These are phyloP conservation scores for Microbotryomycetes sp. DNA, from an alignment of 1,284 basidiomycete genomes.

Conservation along the genomic window DNA sequence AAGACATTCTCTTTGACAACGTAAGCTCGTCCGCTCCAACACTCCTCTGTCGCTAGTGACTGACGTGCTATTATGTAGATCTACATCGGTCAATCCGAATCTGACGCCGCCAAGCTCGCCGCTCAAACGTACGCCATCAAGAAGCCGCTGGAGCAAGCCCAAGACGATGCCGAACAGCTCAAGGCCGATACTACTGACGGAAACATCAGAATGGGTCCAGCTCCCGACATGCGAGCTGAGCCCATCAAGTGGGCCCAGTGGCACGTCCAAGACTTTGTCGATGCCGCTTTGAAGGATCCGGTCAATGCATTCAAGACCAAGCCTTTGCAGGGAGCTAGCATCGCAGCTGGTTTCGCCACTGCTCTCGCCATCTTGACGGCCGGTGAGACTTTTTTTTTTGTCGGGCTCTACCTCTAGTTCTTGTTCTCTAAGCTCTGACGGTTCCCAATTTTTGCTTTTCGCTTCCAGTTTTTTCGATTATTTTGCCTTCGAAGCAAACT, in stretches of 20 bases:
- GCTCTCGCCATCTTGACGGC: slow-evolving; percentile 74
- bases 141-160: slow-evolving; percentile 46
- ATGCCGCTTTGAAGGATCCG: slow-evolving; percentile 63
- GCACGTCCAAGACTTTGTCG: slow-evolving; percentile 65
- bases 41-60: neutral
- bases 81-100: slow-evolving; percentile 78
- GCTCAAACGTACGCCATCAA: slow-evolving; percentile 79
- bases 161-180: slow-evolving; percentile 43
- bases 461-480: slow-evolving; percentile 16
- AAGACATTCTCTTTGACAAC: slow-evolving; percentile 69
- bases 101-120: slow-evolving; percentile 72
- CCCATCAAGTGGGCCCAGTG: slow-evolving; percentile 70
- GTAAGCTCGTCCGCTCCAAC: slow-evolving; percentile 6
- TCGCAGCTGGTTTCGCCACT: slow-evolving; percentile 63
- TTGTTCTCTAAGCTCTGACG: neutral
- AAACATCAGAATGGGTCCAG: slow-evolving; percentile 37
- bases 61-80: slow-evolving; percentile 48
- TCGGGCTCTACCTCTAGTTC: neutral
- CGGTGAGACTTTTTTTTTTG: slow-evolving; percentile 7
- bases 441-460: neutral
- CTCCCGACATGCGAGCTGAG: slow-evolving; percentile 46
- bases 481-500: slow-evolving; percentile 18
- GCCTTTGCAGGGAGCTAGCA: slow-evolving; percentile 72
- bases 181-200: slow-evolving; percentile 23
- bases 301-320: slow-evolving; percentile 66